Conservation (phyloP, 1,284 basidiomycete species). For the Tranzscheliella williamsii region DNA sequence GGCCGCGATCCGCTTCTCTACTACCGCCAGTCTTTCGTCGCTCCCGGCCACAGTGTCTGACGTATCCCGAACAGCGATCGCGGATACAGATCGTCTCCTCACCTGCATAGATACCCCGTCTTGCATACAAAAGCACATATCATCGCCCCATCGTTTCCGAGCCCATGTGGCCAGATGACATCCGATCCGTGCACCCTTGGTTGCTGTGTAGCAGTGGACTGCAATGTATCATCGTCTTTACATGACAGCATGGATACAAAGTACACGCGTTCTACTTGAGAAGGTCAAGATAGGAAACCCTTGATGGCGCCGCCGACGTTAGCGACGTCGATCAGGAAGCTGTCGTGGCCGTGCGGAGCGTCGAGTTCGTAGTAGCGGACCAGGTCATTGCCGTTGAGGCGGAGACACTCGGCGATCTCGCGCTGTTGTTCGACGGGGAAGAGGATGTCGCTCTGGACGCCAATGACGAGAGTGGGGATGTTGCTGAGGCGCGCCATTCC, state of each 20-base stretch:
- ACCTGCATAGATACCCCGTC: too few species aligned
- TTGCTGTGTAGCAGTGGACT: too few species aligned
- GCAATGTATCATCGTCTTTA: neutral
- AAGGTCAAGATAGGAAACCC: conserved; percentile 69
- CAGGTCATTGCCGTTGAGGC: conserved; percentile 74
- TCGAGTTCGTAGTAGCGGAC: conserved; percentile 98
- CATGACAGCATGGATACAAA: neutral
- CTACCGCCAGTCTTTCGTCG: conserved; percentile 16
- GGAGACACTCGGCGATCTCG: conserved; percentile 87
- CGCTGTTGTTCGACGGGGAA: conserved; percentile 98
- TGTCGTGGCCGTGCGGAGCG: conserved; percentile 93
- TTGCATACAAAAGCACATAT: too few species aligned
- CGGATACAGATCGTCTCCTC: too few species aligned
- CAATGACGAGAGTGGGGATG: conserved; percentile 84
- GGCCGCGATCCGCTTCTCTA: conserved; percentile 14
- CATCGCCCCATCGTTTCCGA: too few species aligned
- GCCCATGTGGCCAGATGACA: too few species aligned
- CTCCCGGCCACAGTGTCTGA: neutral
- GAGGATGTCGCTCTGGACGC: conserved; percentile 93
- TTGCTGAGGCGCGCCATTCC: conserved; percentile 77
- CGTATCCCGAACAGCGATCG: too few species aligned
- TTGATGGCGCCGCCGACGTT: conserved; percentile 78
- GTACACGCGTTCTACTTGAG: too few species aligned
- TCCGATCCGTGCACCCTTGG: too few species aligned
- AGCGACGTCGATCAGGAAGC: conserved; percentile 82